Evolutionary conservation across 192 early-diverging fungal species (phyloP).

Genomic region (Geranomyces variabilis): DNA sequence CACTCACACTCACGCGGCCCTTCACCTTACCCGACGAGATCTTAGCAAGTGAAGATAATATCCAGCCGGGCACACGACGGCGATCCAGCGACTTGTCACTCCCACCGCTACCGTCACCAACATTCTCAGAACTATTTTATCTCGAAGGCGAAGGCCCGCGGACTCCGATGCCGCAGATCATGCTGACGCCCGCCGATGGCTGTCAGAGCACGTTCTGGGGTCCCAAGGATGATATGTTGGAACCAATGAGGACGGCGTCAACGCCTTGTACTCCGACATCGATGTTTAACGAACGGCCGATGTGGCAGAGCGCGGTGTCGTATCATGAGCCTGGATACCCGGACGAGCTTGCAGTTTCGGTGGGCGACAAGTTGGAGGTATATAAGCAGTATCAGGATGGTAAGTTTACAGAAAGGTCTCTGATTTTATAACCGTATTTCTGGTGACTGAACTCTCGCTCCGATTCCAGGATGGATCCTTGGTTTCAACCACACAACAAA

Average conservation of each 20-base stretch:
- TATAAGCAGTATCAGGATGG: conserved; percentile 12
- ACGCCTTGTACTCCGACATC: background rate
- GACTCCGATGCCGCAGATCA: conserved; percentile 18
- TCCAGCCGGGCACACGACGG: too few species aligned
- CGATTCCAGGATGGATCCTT: conserved; percentile 11
- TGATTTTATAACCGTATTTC: background rate
- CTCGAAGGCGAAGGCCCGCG: background rate
- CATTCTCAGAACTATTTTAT: conserved; percentile 17
- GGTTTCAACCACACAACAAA: conserved; percentile 7
- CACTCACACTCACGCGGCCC: too few species aligned
- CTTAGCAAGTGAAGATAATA: too few species aligned
- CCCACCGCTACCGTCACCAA: conserved; percentile 13
- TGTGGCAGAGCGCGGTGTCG: background rate
- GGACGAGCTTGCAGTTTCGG: conserved; percentile 4
- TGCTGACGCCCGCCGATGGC: conserved; percentile 3
- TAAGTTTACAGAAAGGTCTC: background rate
- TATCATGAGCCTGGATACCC: conserved; percentile 1
- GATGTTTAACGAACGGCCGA: background rate
- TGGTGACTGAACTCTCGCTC: background rate
- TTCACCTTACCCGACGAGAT: too few species aligned
- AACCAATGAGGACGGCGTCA: background rate
- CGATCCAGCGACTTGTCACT: background rate
- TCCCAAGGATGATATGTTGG: background rate
- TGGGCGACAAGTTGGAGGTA: conserved; percentile 8
- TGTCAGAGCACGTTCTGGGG: background rate